Base-by-base conservation (phyloP, 805 yeast species). In the Hanseniaspora lindneri region DNA sequence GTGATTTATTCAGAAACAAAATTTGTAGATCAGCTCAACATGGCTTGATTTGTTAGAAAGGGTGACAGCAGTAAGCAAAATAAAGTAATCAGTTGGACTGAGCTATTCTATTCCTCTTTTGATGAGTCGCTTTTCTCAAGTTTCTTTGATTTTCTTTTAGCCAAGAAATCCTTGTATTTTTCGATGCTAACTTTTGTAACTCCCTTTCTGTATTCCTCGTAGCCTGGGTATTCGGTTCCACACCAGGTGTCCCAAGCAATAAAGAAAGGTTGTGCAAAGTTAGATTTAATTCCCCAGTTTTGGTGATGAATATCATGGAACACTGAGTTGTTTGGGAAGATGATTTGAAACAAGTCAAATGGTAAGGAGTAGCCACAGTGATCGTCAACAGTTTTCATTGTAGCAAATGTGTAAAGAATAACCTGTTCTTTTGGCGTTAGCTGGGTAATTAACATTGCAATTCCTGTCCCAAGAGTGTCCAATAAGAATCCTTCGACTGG, bases 231-330 rank as follows among this genome's bases (percentile, higher is more conserved):
- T 58, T 80, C 78, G 1, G 97, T 86, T 49, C 77, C 75, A 50
- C 75, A 72, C 42, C 79, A 54, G 44, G 67, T 66, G 65, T 92
- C 98, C 98, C 98, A 92, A 60, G 86, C 78, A 1, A 86, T 81
- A 67, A 92, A 92, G 68, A 89, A 92, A 3, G 98, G 98, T 70
- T 92, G 98, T 13, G 94, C 80, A 60, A 80, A 92, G 68, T 92
- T 92, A 50, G 81, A 78, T 69, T 86, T 86, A 66, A 92, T 79
- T 33, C 98, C 98, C 72, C 89, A 92, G 58, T 77, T 78, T 71
- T 92, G 98, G 66, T 92, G 98, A 63, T 92, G 98, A 56, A 92
- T 88, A 66, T 92, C 98, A 60, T 92, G 98, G 64, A 87, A 92
- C 28, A 87, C 82, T 13, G 97, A 83, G 61, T 92, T 87, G 68